Conservation (phyloP, 768 basidiomycete genomes). For the Terana coerulea region DNA sequence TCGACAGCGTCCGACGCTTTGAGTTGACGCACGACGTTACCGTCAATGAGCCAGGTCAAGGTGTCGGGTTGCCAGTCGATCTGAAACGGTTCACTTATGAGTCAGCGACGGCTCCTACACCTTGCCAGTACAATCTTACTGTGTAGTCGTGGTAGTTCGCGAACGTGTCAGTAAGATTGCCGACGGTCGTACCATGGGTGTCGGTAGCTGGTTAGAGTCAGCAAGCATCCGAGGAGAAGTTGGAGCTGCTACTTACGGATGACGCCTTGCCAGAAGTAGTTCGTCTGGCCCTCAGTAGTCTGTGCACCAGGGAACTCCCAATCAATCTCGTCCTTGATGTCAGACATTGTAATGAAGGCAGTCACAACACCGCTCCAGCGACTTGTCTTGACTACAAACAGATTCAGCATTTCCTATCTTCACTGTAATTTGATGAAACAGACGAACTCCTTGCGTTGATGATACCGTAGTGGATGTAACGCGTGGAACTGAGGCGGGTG, state of each 20-base stretch:
- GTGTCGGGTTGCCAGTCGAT: slow-evolving; percentile 77
- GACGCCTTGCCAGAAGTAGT: slow-evolving; percentile 75
- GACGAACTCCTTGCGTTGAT: slow-evolving; percentile 58
- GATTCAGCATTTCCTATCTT: too few species aligned
- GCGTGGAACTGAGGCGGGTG: slow-evolving; percentile 73
- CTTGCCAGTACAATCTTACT: slow-evolving; percentile 36
- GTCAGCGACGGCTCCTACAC: not conserved
- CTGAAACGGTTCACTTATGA: slow-evolving; percentile 31
- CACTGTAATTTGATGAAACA: too few species aligned
- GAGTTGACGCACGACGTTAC: slow-evolving; percentile 65
- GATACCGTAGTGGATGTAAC: slow-evolving; percentile 78
- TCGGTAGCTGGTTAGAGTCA: slow-evolving; percentile 31
- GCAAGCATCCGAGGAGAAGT: not conserved
- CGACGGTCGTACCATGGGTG: slow-evolving; percentile 47
- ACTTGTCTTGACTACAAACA: slow-evolving; percentile 63
- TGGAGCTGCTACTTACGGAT: slow-evolving; percentile 45
- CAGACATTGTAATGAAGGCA: slow-evolving; percentile 80
- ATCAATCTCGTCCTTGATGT: slow-evolving; percentile 83
- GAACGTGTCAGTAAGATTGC: slow-evolving; percentile 58
- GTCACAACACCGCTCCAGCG: slow-evolving; percentile 80
- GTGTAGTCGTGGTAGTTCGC: slow-evolving; percentile 73
- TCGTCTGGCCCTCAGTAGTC: slow-evolving; percentile 68
- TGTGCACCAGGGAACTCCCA: slow-evolving; percentile 76
- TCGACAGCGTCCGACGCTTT: slow-evolving; percentile 55
- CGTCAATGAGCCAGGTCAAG: slow-evolving; percentile 68